These are phyloP conservation scores for Fallopia convolvulus DNA, from an alignment of 148 eudicot genomes.

Conservation along the genomic window DNA sequence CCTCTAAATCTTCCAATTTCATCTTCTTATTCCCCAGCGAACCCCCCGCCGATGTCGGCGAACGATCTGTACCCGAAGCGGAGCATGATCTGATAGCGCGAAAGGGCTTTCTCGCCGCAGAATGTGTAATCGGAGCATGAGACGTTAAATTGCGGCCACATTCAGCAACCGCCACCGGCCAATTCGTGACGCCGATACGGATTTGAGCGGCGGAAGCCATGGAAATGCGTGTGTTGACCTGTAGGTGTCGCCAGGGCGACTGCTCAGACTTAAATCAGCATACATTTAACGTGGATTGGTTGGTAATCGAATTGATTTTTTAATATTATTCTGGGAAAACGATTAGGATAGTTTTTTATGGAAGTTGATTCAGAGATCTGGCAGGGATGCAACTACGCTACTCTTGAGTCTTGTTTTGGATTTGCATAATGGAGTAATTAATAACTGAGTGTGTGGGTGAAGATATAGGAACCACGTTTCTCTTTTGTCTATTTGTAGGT, in stretches of 20 bases:
- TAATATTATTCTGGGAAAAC: too few relatives aligned
- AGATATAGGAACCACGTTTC: too few relatives aligned
- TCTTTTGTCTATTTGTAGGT: too few relatives aligned
- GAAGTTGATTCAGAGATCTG: too few relatives aligned
- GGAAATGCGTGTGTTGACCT: neutral
- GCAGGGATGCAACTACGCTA: too few relatives aligned
- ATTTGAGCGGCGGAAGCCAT: conserved; percentile 9
- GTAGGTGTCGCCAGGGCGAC: neutral
- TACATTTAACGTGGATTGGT: too few relatives aligned
- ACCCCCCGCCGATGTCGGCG: neutral
- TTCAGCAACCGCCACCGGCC: neutral
- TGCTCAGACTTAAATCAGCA: neutral
- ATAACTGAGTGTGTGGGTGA: too few relatives aligned
- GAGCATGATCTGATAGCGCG: neutral
- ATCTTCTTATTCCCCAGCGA: neutral
- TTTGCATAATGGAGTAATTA: too few relatives aligned
- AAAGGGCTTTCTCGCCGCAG: conserved; percentile 5
- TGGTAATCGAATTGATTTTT: too few relatives aligned
- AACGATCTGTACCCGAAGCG: neutral
- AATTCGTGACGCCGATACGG: conserved; percentile 1
- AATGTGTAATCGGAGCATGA: neutral
- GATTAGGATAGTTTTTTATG: too few relatives aligned
- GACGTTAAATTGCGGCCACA: neutral
- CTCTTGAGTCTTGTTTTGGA: too few relatives aligned
- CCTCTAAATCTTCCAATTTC: neutral